A percentile compares a stretch with the other conserved stretches of the same genome.
Conservation (phyloP, 73 alveolate species). For the Stentor roeselii region DNA sequence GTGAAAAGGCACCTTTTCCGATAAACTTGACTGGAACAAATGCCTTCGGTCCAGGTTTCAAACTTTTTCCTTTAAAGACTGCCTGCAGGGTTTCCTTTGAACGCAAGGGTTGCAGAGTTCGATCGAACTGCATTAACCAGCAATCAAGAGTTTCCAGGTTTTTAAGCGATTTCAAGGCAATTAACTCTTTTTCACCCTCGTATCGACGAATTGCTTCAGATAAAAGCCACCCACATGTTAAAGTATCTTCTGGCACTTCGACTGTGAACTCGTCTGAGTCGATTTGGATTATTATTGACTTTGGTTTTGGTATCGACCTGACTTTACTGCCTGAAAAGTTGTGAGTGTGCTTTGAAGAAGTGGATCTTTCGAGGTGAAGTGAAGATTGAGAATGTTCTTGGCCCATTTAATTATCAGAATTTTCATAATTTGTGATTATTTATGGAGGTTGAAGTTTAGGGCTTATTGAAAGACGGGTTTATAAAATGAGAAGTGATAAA, state of each 20-base stretch:
- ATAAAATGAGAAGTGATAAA: too few species aligned
- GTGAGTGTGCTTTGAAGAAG: background rate
- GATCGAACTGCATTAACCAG: slow-evolving; percentile 46
- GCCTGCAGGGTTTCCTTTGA: background rate
- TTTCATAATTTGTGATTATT: too few species aligned
- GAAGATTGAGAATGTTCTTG: background rate
- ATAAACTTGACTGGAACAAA: slow-evolving; percentile 56
- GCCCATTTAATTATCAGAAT: too few species aligned
- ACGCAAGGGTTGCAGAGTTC: slow-evolving; percentile 18
- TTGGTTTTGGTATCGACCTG: background rate
- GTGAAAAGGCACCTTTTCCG: slow-evolving; percentile 86
- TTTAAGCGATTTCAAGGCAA: slow-evolving; percentile 39
- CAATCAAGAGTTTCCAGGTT: slow-evolving; percentile 40
- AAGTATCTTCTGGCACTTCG: slow-evolving; percentile 23
- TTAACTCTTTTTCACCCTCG: slow-evolving; percentile 27
- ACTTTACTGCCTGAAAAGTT: background rate
- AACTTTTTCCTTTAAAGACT: background rate
- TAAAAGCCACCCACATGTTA: slow-evolving; percentile 59
- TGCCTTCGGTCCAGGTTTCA: background rate
- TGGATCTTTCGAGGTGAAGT: background rate
- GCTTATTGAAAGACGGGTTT: too few species aligned
- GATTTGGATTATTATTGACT: too few species aligned
- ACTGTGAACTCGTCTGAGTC: background rate
- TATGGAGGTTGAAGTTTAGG: too few species aligned
- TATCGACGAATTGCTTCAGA: slow-evolving; percentile 46